phyloP scores from a whole-genome alignment of 2,329 filamentous ascomycete genomes.

The Penicillium oxalicum region DNA sequence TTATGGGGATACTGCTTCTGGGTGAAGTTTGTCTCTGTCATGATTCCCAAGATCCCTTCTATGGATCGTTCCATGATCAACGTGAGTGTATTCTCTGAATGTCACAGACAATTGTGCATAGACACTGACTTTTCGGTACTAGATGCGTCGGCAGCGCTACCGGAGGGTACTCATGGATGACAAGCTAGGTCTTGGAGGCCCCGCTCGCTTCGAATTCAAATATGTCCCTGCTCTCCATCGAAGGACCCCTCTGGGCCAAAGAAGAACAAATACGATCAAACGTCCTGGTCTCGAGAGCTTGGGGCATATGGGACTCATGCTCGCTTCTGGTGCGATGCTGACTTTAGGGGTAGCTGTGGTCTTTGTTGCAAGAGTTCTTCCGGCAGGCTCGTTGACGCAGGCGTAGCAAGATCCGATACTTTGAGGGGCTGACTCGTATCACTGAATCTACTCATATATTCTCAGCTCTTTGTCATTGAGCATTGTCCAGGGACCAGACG shows the following conservation, averaged over 20 bases:
- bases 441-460: too few species aligned
- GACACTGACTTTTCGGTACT: neutral
- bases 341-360: constrained; percentile 10
- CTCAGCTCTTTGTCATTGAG: too few species aligned
- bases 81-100: constrained; percentile 23
- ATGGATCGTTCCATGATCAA: constrained; percentile 51
- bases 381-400: constrained; percentile 45
- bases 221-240: constrained; percentile 39
- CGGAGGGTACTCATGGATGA: constrained; percentile 59
- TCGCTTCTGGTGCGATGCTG: constrained; percentile 11
- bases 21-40: constrained; percentile 49
- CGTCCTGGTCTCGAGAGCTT: constrained; percentile 23
- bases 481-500: too few species aligned
- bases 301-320: constrained; percentile 23
- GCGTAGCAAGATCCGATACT: neutral
- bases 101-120: neutral
- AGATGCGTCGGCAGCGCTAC: constrained; percentile 46
- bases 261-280: constrained; percentile 17
- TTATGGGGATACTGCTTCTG: constrained; percentile 62
- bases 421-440: neutral
- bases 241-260: constrained; percentile 23
- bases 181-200: constrained; percentile 57
- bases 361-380: constrained; percentile 11
- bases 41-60: constrained; percentile 44
- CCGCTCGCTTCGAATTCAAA: constrained; percentile 64